A percentile compares a stretch with the other conserved stretches of the same genome.
These are phyloP conservation scores for Teratosphaeria destructans DNA, from an alignment of 2,329 filamentous ascomycete genomes.

Conservation along the genomic window DNA sequence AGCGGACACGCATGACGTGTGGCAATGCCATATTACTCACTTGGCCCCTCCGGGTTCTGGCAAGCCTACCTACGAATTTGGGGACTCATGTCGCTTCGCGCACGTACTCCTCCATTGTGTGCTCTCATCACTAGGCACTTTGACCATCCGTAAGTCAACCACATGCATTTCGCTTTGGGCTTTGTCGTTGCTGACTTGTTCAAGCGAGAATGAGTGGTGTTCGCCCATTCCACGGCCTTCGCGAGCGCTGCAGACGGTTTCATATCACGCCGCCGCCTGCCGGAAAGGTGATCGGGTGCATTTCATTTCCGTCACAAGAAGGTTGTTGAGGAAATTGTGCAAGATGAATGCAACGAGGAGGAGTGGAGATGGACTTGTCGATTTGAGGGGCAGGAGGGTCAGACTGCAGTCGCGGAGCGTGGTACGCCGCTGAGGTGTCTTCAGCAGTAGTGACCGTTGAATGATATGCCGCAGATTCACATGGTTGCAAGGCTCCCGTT, in stretches of 20 bases:
- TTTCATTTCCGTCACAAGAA: background rate
- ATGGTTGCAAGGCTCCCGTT: background rate
- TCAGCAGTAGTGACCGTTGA: background rate
- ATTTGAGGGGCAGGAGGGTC: background rate
- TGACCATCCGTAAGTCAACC: background rate
- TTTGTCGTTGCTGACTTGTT: background rate
- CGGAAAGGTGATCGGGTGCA: background rate
- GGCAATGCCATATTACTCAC: background rate
- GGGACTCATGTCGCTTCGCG: background rate
- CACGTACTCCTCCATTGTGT: background rate
- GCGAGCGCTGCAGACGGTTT: background rate
- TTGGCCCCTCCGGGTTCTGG: background rate
- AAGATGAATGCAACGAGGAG: background rate
- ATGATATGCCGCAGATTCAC: background rate
- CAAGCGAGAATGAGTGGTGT: background rate
- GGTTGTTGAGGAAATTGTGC: background rate
- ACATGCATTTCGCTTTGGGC: background rate
- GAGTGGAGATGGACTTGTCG: background rate
- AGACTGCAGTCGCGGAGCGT: background rate
- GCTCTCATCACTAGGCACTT: background rate
- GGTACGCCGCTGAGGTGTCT: background rate
- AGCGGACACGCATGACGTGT: background rate
- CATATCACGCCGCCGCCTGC: background rate
- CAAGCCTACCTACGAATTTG: background rate
- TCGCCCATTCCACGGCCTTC: background rate